A percentile compares a stretch with the other conserved stretches of the same genome.
phyloP scores from a whole-genome alignment of 208 protist genomes.

The Leishmania major region DNA sequence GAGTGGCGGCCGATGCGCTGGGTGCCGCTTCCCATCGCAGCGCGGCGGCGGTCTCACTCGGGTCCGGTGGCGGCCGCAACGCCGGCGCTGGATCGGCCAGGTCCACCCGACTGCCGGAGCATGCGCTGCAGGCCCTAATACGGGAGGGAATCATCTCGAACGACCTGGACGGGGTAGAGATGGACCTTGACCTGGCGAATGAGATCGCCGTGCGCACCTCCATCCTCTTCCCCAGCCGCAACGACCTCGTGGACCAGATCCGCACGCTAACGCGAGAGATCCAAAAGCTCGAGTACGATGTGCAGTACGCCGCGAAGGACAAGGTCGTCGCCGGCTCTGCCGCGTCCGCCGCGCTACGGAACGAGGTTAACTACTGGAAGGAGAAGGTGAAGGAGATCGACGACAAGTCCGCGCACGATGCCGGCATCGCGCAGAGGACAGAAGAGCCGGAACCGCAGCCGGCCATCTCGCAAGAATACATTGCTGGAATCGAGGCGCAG shows the following conservation, averaged over 20 bases:
- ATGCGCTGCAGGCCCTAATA: conserved; percentile 59
- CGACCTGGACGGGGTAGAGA: conserved; percentile 57
- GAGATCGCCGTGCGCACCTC: conserved; percentile 78
- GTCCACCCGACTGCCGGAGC: conserved; percentile 52
- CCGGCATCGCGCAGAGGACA: conserved; percentile 63
- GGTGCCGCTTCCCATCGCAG: conserved; percentile 3
- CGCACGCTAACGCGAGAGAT: conserved; percentile 70
- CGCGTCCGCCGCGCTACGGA: conserved; percentile 63
- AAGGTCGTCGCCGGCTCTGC: conserved; percentile 67
- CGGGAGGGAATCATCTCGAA: conserved; percentile 62
- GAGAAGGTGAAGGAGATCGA: conserved; percentile 67
- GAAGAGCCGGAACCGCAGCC: conserved; percentile 19
- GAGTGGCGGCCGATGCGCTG: conserved; percentile 5
- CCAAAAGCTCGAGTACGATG: conserved; percentile 83
- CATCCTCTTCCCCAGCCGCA: conserved; percentile 75
- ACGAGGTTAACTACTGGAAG: conserved; percentile 72
- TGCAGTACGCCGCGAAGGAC: conserved; percentile 82
- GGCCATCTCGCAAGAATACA: conserved; percentile 34
- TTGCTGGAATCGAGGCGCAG: conserved; percentile 67
- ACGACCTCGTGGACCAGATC: conserved; percentile 61
- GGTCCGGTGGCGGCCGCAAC: neutral
- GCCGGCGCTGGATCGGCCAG: conserved; percentile 35
- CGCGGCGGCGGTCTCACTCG: neutral
- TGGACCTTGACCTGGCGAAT: conserved; percentile 79
- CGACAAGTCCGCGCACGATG: conserved; percentile 75